Evolutionary conservation across 2,329 filamentous ascomycete genomes (phyloP).

Genomic region (Monosporascus ibericus): DNA sequence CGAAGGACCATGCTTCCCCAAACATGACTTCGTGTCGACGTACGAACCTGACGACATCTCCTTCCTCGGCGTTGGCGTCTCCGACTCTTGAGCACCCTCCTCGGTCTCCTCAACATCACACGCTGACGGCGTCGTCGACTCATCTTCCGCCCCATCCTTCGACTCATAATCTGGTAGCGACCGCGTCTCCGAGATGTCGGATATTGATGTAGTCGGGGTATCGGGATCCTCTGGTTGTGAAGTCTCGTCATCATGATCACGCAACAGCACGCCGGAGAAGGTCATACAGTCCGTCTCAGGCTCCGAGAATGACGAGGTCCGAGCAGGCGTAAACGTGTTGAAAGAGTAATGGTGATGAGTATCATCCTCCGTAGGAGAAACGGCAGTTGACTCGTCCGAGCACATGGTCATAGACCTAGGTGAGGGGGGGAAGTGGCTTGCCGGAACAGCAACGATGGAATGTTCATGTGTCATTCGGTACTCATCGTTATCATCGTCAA

Average conservation of each 20-base stretch:
- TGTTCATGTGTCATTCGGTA: conserved; percentile 41
- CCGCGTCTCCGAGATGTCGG: conserved; percentile 37
- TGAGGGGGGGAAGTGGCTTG: conserved; percentile 34
- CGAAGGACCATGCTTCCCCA: conserved; percentile 23
- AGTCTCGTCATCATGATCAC: conserved; percentile 34
- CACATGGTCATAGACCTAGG: conserved; percentile 46
- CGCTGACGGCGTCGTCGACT: conserved; percentile 12
- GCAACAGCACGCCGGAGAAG: conserved; percentile 25
- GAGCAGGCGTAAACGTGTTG: conserved; percentile 33
- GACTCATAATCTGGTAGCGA: conserved; percentile 27
- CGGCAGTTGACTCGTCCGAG: conserved; percentile 35
- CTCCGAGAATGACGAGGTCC: conserved; percentile 47
- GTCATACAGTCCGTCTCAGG: conserved; percentile 38
- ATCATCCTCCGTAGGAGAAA: conserved; percentile 28
- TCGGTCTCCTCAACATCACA: conserved; percentile 25
- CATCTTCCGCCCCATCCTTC: conserved; percentile 22
- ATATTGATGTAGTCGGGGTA: conserved; percentile 37
- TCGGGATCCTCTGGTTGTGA: conserved; percentile 41
- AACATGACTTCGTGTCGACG: conserved; percentile 14
- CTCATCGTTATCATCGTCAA: conserved; percentile 36
- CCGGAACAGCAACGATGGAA: conserved; percentile 23
- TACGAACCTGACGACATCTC: conserved; percentile 25
- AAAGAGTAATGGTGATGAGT: conserved; percentile 27
- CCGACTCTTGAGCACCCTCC: conserved; percentile 33
- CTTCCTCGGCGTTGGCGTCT: conserved; percentile 38